Conservation (phyloP, 2,329 filamentous ascomycete genomes). For the Sarocladium strictum region DNA sequence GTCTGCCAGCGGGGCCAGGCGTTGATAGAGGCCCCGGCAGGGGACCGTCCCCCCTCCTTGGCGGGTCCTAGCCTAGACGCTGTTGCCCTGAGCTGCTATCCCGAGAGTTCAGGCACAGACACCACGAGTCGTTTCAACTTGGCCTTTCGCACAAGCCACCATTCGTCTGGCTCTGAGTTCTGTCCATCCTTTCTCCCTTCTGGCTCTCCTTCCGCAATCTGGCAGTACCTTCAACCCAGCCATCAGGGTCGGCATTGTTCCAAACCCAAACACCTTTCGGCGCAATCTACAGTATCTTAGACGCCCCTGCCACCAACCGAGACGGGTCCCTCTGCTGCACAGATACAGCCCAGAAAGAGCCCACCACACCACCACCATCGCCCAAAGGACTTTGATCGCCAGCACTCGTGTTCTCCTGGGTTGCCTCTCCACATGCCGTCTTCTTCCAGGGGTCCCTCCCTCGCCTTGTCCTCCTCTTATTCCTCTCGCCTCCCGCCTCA, state of each 20-base stretch:
- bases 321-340: neutral
- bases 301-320: neutral
- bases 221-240: no score
- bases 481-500: neutral
- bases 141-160: no score
- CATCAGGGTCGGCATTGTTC: no score
- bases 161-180: no score
- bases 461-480: neutral
- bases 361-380: constrained; percentile 6
- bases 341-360: neutral
- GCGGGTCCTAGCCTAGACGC: neutral
- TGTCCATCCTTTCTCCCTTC: no score
- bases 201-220: no score
- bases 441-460: neutral
- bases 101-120: no score
- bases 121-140: no score
- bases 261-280: no score
- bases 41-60: neutral
- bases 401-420: neutral
- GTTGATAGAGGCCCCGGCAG: neutral
- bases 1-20: constrained; percentile 1
- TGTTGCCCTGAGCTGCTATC: neutral
- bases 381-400: constrained; percentile 3
- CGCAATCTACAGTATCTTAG: no score
- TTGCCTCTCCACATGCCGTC: constrained; percentile 6